Conservation (phyloP, 148 eudicot species). For the Mesembryanthemum crystallinum region DNA sequence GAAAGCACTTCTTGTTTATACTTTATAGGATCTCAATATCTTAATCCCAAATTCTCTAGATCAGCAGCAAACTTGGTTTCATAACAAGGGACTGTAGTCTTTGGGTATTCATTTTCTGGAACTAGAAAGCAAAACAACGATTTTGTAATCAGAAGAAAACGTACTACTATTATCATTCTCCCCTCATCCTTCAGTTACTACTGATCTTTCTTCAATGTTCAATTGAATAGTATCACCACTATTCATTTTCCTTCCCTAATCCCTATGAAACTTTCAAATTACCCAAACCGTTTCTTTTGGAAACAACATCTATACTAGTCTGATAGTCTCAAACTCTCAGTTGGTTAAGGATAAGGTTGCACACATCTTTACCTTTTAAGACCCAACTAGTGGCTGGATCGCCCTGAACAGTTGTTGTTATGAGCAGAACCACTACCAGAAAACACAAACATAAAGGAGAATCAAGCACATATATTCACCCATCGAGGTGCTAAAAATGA, state of each 20-base stretch:
- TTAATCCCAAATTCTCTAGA: neutral
- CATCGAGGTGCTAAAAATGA: neutral
- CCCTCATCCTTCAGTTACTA: neutral
- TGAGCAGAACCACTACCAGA: neutral
- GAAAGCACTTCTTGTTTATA: too few species aligned
- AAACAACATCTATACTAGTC: too few species aligned
- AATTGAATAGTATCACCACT: too few species aligned
- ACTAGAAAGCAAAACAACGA: neutral
- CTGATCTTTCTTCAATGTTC: too few species aligned
- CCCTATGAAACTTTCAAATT: neutral
- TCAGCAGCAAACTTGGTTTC: neutral
- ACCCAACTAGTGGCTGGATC: too few species aligned
- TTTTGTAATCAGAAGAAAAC: neutral
- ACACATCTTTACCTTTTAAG: too few species aligned
- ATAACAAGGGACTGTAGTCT: neutral
- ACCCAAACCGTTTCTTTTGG: too few species aligned
- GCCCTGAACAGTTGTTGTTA: too few species aligned
- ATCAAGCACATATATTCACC: neutral
- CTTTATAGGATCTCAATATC: too few species aligned
- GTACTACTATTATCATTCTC: neutral
- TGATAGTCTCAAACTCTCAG: too few species aligned
- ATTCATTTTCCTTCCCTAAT: too few species aligned
- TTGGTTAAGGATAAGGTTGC: too few species aligned
- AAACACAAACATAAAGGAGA: neutral
- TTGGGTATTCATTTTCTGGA: neutral